A percentile compares a stretch with the other conserved stretches of the same genome.
Evolutionary conservation across 2,329 filamentous ascomycete species (phyloP).

Genomic region (Colletotrichum musicola): DNA sequence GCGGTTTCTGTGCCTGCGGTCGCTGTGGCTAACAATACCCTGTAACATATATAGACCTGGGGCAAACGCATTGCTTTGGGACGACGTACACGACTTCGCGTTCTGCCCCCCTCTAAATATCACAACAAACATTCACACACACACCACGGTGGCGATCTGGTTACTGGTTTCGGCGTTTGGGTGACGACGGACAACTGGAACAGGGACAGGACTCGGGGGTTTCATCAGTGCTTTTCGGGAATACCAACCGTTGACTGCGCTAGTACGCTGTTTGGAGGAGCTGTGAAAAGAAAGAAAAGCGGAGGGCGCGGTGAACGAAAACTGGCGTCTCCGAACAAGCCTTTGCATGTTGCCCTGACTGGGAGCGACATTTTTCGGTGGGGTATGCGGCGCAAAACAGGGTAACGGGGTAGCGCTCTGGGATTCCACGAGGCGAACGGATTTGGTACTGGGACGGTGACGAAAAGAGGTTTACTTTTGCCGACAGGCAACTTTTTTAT

Average conservation of each 20-base stretch:
- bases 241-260: not conserved
- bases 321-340: not conserved
- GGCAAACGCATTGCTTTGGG: not conserved
- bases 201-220: conserved; percentile 20
- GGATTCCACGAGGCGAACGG: not conserved
- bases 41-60: conserved; percentile 51
- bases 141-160: conserved; percentile 15
- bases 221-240: conserved; percentile 19
- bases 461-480: conserved; percentile 16
- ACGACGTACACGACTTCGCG: conserved; percentile 4
- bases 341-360: conserved; percentile 7
- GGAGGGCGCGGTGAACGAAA: conserved; percentile 11
- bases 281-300: conserved; percentile 2
- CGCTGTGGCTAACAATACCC: conserved; percentile 37
- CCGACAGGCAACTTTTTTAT: conserved; percentile 27
- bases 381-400: conserved; percentile 25
- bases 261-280: conserved; percentile 5
- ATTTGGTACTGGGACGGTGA: conserved; percentile 18
- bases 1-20: conserved; percentile 24
- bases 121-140: not conserved
- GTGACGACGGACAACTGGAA: conserved; percentile 27
- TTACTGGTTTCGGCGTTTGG: conserved; percentile 32
- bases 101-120: conserved; percentile 23
- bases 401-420: conserved; percentile 1
- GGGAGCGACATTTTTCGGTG: conserved; percentile 13